phyloP scores from a whole-genome alignment of 345 rosid species.

The Hypericum androsaemum region DNA sequence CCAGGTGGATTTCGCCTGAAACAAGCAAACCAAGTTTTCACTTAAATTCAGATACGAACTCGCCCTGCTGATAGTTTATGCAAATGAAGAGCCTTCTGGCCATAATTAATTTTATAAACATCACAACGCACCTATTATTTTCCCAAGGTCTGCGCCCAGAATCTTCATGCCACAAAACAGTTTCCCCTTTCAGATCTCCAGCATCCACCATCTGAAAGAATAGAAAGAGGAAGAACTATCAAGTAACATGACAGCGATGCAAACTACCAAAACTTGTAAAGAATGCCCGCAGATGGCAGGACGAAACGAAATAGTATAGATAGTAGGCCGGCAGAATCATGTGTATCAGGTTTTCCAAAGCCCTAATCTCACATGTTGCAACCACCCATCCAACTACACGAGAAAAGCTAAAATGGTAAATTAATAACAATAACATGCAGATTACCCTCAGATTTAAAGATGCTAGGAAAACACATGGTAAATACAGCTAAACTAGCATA shows the following conservation, averaged over 20 bases:
- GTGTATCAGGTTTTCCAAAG: too few relatives aligned
- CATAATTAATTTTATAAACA: background rate
- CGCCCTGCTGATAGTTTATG: background rate
- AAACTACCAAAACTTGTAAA: too few relatives aligned
- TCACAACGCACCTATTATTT: constrained; percentile 30
- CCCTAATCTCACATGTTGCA: too few relatives aligned
- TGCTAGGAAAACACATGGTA: background rate
- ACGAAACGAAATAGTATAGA: too few relatives aligned
- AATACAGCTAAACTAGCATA: background rate
- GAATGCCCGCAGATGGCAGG: too few relatives aligned
- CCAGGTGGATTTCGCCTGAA: constrained; percentile 61
- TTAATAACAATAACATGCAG: constrained; percentile 3
- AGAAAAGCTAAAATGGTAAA: constrained; percentile 1
- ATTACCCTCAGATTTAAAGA: too few relatives aligned
- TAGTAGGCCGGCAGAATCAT: too few relatives aligned
- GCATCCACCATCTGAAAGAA: constrained; percentile 41
- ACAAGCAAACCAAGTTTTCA: constrained; percentile 2
- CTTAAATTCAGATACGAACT: background rate
- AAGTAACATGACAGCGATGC: too few relatives aligned
- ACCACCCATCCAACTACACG: background rate
- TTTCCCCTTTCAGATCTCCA: constrained; percentile 51
- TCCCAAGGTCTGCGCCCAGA: constrained; percentile 45
- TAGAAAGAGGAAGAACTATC: background rate
- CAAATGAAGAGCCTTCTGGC: background rate
- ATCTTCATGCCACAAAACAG: constrained; percentile 83